Percentiles rank a stretch among this genome's conserved stretches.
phyloP scores from a whole-genome alignment of 768 basidiomycete genomes.

The Punctularia strigosozonata region DNA sequence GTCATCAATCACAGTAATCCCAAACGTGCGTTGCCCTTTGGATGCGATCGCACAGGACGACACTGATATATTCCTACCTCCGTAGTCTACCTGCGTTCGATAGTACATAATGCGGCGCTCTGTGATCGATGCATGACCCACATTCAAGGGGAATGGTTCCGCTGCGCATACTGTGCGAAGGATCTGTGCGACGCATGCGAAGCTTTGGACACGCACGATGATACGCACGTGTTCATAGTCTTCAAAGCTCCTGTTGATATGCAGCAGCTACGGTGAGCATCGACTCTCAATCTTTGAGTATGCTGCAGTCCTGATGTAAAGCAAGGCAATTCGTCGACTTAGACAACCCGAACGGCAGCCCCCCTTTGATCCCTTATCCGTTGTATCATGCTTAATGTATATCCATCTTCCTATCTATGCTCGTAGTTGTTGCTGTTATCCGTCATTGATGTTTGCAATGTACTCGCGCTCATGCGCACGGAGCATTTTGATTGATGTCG shows the following conservation, averaged over 20 bases:
- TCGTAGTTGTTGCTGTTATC: neutral
- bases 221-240: slow-evolving; percentile 74
- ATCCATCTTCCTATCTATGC: neutral
- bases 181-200: slow-evolving; percentile 87
- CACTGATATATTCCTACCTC: neutral
- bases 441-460: neutral
- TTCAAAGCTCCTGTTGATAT: slow-evolving; percentile 83
- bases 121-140: slow-evolving; percentile 81
- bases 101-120: slow-evolving; percentile 55
- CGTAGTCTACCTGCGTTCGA: slow-evolving; percentile 49
- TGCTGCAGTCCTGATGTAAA: slow-evolving; percentile 4
- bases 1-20: slow-evolving; percentile 31
- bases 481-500: no score
- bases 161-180: slow-evolving; percentile 77
- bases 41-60: neutral
- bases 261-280: no score
- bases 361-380: slow-evolving; percentile 51
- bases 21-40: slow-evolving; percentile 30
- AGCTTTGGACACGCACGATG: slow-evolving; percentile 68
- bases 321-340: slow-evolving; percentile 42
- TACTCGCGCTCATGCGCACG: no score
- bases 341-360: slow-evolving; percentile 37
- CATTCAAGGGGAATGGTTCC: slow-evolving; percentile 84
- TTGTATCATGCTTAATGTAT: slow-evolving; percentile 29
- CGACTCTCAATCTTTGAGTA: neutral